Conservation (phyloP, 1,284 basidiomycete species). For the Ceratobasidium sp. region DNA sequence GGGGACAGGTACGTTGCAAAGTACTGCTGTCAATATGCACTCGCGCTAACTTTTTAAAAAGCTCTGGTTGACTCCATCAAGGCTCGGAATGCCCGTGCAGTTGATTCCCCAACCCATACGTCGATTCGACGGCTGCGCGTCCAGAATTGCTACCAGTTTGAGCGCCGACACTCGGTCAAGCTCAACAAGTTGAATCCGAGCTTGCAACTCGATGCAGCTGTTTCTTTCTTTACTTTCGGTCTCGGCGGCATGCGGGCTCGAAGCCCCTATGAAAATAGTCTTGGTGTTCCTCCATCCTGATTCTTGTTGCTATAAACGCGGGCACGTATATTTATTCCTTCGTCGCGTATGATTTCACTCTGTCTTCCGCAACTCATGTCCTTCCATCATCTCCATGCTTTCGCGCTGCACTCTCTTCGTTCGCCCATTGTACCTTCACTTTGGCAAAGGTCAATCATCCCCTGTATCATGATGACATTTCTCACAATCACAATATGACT, state of each 20-base stretch:
- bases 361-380: conserved; percentile 22
- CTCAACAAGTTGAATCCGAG: conserved; percentile 31
- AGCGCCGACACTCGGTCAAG: conserved; percentile 38
- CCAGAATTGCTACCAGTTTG: conserved; percentile 40
- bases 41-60: conserved; percentile 7
- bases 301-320: not conserved
- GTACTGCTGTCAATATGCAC: not conserved
- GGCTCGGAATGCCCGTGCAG: conserved; percentile 23
- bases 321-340: conserved; percentile 28
- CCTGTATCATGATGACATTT: conserved; percentile 32
- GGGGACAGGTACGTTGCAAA: conserved; percentile 31
- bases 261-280: conserved; percentile 25
- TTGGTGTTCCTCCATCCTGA: conserved; percentile 23
- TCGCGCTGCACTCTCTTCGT: conserved; percentile 8
- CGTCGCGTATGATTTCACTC: conserved; percentile 6
- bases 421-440: conserved; percentile 39
- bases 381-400: conserved; percentile 27
- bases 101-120: conserved; percentile 7
- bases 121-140: conserved; percentile 21
- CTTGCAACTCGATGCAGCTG: conserved; percentile 35
- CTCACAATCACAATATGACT: conserved; percentile 11
- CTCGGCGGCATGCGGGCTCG: conserved; percentile 39
- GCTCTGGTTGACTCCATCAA: conserved; percentile 40
- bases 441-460: conserved; percentile 31
- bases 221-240: conserved; percentile 33